A percentile compares a stretch with the other conserved stretches of the same genome.
These are phyloP conservation scores for Phytophthora sojae DNA, from an alignment of 352 stramenopile genomes.

Conservation along the genomic window DNA sequence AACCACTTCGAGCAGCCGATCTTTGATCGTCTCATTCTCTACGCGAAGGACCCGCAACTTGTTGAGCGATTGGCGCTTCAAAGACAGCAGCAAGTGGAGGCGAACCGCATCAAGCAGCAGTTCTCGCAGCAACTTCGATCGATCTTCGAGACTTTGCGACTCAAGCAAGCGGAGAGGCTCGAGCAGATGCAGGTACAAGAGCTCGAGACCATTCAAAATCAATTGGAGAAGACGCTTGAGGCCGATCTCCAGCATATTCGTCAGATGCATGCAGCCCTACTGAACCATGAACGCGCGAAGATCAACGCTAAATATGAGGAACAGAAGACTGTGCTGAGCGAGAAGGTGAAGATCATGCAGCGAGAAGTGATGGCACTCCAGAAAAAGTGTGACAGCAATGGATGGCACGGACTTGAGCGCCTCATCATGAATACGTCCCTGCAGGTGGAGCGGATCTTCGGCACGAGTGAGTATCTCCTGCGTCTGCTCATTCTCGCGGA, in stretches of 20 bases:
- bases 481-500: conserved; percentile 78
- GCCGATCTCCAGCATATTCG: conserved; percentile 72
- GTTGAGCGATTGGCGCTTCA: conserved; percentile 63
- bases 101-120: conserved; percentile 60
- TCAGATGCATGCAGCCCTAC: conserved; percentile 62
- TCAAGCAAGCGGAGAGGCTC: conserved; percentile 46
- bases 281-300: conserved; percentile 69
- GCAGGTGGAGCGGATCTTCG: conserved; percentile 76
- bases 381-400: conserved; percentile 54
- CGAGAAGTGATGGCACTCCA: conserved; percentile 56
- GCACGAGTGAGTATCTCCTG: conserved; percentile 74
- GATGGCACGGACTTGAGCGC: conserved; percentile 66
- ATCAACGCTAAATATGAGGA: conserved; percentile 71
- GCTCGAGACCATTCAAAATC: conserved; percentile 49
- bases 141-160: conserved; percentile 57
- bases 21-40: conserved; percentile 70
- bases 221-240: conserved; percentile 60
- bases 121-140: conserved; percentile 51
- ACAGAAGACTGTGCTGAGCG: conserved; percentile 44
- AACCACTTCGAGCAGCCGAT: conserved; percentile 79
- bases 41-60: conserved; percentile 68
- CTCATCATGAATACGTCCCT: conserved; percentile 57
- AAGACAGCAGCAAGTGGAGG: conserved; percentile 57
- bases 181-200: conserved; percentile 48
- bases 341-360: conserved; percentile 54